Evolutionary conservation across 768 basidiomycete species (phyloP).

Genomic region (Termitomyces sp.): DNA sequence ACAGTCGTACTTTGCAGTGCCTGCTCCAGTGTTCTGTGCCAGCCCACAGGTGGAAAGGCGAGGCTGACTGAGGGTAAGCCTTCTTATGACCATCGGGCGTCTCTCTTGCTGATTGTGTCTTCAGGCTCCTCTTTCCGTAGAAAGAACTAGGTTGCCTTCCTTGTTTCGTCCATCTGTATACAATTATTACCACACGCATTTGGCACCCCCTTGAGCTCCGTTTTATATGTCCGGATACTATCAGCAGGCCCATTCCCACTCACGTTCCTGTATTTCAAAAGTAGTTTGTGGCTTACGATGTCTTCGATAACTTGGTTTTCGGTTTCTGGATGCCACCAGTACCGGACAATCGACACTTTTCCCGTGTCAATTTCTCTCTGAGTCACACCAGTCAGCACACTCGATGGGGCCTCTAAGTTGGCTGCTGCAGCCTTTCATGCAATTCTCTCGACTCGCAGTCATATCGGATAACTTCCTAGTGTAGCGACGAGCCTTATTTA

Average conservation of each 20-base stretch:
- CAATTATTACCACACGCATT: slow-evolving; percentile 4
- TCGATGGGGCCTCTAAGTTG: too few species aligned
- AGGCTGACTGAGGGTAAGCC: slow-evolving; percentile 93
- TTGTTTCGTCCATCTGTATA: slow-evolving; percentile 18
- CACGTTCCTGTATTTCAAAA: slow-evolving; percentile 4
- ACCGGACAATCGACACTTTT: not conserved
- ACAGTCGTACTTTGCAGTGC: slow-evolving; percentile 93
- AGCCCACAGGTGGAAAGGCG: slow-evolving; percentile 97
- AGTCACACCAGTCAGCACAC: not conserved
- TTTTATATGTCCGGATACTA: slow-evolving; percentile 3
- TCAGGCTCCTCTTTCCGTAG: slow-evolving; percentile 96
- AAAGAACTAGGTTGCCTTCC: slow-evolving; percentile 64
- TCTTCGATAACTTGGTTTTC: slow-evolving; percentile 3
- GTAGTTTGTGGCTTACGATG: slow-evolving; percentile 7
- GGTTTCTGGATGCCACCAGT: slow-evolving; percentile 1
- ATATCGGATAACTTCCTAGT: too few species aligned
- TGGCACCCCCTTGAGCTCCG: slow-evolving; percentile 1
- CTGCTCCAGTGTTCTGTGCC: slow-evolving; percentile 94
- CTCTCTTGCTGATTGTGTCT: slow-evolving; percentile 4
- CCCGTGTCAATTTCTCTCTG: not conserved
- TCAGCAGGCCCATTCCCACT: slow-evolving; percentile 4
- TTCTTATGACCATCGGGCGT: not conserved
- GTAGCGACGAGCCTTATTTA: too few species aligned
- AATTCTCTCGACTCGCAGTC: too few species aligned
- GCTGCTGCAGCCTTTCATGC: too few species aligned